phyloP scores from a whole-genome alignment of 2,329 filamentous ascomycete species.

The Monilinia aucupariae region DNA sequence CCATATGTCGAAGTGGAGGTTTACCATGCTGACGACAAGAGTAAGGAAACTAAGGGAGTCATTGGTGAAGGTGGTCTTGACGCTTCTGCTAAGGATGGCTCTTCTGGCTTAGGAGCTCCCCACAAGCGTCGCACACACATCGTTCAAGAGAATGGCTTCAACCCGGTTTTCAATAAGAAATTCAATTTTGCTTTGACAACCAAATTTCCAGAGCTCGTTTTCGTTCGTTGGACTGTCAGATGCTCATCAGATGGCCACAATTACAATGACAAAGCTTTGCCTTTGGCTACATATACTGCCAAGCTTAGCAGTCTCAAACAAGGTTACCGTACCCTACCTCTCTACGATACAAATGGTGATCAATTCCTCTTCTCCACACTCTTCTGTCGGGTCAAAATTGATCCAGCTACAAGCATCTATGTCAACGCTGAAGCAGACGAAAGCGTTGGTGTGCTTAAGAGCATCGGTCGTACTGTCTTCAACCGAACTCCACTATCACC shows the following conservation, averaged over 20 bases:
- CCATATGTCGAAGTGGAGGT: slow-evolving; percentile 94
- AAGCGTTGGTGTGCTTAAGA: slow-evolving; percentile 50
- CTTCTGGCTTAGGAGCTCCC: slow-evolving; percentile 64
- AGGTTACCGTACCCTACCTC: slow-evolving; percentile 85
- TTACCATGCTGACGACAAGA: slow-evolving; percentile 88
- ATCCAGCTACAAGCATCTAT: slow-evolving; percentile 52
- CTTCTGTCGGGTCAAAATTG: slow-evolving; percentile 78
- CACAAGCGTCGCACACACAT: slow-evolving; percentile 75
- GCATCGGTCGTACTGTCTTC: slow-evolving; percentile 53
- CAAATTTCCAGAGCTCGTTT: slow-evolving; percentile 90
- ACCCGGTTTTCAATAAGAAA: slow-evolving; percentile 76
- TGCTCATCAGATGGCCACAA: slow-evolving; percentile 72
- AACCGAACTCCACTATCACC: slow-evolving; percentile 40
- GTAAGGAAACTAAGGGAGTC: slow-evolving; percentile 74
- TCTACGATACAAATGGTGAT: slow-evolving; percentile 83
- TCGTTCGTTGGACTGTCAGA: slow-evolving; percentile 88
- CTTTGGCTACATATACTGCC: slow-evolving; percentile 84
- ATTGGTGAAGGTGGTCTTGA: slow-evolving; percentile 61
- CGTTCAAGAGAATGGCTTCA: slow-evolving; percentile 84
- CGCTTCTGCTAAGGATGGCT: slow-evolving; percentile 57
- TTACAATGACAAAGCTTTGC: slow-evolving; percentile 55
- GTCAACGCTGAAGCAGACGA: slow-evolving; percentile 44
- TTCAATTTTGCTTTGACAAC: slow-evolving; percentile 81
- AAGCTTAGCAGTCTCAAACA: slow-evolving; percentile 86
- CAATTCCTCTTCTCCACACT: slow-evolving; percentile 92